Evolutionary conservation across 345 rosid genomes (phyloP).

Genomic region (Punica granatum): DNA sequence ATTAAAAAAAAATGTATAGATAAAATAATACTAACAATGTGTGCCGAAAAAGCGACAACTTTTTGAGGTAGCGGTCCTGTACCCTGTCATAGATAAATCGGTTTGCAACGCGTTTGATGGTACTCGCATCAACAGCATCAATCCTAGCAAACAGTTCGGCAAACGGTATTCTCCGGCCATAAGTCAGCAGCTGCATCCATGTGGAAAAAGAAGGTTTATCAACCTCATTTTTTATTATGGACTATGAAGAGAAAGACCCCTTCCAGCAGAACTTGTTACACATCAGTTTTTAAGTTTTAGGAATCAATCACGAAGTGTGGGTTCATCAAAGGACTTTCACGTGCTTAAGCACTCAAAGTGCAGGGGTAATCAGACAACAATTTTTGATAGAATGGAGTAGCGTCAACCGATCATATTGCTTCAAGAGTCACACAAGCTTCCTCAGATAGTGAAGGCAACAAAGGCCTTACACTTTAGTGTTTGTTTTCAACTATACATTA

Average conservation of each 20-base stretch:
- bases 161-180: slow-evolving; percentile 85
- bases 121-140: slow-evolving; percentile 85
- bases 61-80: slow-evolving; percentile 3
- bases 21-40: neutral
- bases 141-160: slow-evolving; percentile 91
- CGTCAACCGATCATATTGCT: neutral
- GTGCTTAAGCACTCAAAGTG: too few species aligned
- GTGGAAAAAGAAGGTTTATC: neutral
- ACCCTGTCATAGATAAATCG: slow-evolving; percentile 85
- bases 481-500: neutral
- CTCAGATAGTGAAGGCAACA: neutral
- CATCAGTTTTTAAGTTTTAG: too few species aligned
- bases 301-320: too few species aligned
- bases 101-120: slow-evolving; percentile 84
- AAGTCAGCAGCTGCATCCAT: slow-evolving; percentile 72
- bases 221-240: neutral
- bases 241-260: neutral
- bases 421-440: neutral
- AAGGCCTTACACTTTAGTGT: neutral
- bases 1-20: neutral
- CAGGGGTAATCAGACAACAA: neutral
- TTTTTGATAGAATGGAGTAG: neutral
- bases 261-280: neutral
- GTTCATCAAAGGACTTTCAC: too few species aligned
- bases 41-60: neutral